phyloP scores from a whole-genome alignment of 345 rosid genomes.

The Acer negundo region DNA sequence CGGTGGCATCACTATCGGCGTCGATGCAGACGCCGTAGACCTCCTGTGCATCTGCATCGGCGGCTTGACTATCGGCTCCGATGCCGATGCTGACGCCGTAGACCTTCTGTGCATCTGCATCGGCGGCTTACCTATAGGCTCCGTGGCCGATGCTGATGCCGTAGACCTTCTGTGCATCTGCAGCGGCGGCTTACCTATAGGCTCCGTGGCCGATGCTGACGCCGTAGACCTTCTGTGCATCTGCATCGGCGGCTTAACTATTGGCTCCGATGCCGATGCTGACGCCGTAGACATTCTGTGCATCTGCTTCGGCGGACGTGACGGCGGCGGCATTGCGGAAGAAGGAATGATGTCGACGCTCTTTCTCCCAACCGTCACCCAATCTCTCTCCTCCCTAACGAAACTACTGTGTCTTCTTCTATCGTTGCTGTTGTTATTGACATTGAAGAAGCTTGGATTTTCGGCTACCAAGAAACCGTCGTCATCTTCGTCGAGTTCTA shows the following conservation, averaged over 20 bases:
- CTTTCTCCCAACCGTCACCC: constrained; percentile 67
- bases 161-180: constrained; percentile 41
- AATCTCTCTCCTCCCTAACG: constrained; percentile 78
- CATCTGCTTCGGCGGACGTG: constrained; percentile 37
- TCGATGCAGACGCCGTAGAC: constrained; percentile 41
- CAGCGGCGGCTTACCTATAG: constrained; percentile 18
- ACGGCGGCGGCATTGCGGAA: constrained; percentile 38
- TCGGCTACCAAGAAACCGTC: constrained; percentile 91
- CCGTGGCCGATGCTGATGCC: too few relatives aligned
- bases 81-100: too few relatives aligned
- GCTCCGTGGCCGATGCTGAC: too few relatives aligned
- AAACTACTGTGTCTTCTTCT: constrained; percentile 90
- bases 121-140: constrained; percentile 6
- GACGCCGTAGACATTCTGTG: constrained; percentile 43
- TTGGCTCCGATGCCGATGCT: constrained; percentile 32
- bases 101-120: constrained; percentile 45
- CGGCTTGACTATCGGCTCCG: background rate
- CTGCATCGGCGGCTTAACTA: constrained; percentile 41
- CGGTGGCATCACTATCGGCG: constrained; percentile 24
- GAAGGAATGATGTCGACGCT: constrained; percentile 45
- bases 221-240: constrained; percentile 1
- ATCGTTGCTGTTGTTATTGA: constrained; percentile 25
- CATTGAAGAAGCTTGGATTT: constrained; percentile 64
- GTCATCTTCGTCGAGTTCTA: constrained; percentile 75
- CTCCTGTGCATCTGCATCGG: constrained; percentile 48